Conservation (phyloP, 805 yeast genomes). For the Lipomyces spencermartinsiae region DNA sequence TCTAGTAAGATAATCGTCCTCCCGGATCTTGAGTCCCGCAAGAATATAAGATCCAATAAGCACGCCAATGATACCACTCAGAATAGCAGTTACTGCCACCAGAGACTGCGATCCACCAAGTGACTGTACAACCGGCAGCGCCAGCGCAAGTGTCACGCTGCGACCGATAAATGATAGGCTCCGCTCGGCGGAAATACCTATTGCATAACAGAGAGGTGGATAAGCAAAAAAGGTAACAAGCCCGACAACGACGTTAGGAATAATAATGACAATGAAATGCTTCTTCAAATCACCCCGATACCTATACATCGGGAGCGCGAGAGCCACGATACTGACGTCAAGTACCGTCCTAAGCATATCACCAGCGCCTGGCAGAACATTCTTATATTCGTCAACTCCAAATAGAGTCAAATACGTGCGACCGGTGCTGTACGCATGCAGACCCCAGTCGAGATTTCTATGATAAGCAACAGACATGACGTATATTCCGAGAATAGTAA, state of each 20-base stretch:
- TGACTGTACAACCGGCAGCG: slow-evolving; percentile 73
- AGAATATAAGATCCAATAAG: slow-evolving; percentile 65
- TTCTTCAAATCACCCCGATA: slow-evolving; percentile 67
- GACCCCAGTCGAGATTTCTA: slow-evolving; percentile 52
- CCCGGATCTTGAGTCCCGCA: slow-evolving; percentile 56
- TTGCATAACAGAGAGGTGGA: slow-evolving; percentile 68
- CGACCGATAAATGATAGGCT: slow-evolving; percentile 80
- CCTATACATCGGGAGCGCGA: slow-evolving; percentile 78
- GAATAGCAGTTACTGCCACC: slow-evolving; percentile 78
- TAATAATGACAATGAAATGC: slow-evolving; percentile 63
- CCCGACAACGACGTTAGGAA: slow-evolving; percentile 64
- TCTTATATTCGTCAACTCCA: slow-evolving; percentile 45
- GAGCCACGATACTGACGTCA: slow-evolving; percentile 78
- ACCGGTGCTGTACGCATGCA: slow-evolving; percentile 70
- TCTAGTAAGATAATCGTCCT: slow-evolving; percentile 72
- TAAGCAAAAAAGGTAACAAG: slow-evolving; percentile 68
- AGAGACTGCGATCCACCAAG: slow-evolving; percentile 72
- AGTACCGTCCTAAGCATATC: slow-evolving; percentile 72
- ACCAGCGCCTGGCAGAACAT: slow-evolving; percentile 78
- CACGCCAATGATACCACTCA: slow-evolving; percentile 79
- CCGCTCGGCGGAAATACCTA: slow-evolving; percentile 66
- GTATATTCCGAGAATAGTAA: slow-evolving; percentile 67
- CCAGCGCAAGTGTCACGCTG: slow-evolving; percentile 78
- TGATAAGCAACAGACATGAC: slow-evolving; percentile 62
- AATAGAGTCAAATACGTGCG: slow-evolving; percentile 67